A percentile compares a stretch with the other conserved stretches of the same genome.
Conservation (phyloP, 768 basidiomycete species). For the Podaxis sp. region DNA sequence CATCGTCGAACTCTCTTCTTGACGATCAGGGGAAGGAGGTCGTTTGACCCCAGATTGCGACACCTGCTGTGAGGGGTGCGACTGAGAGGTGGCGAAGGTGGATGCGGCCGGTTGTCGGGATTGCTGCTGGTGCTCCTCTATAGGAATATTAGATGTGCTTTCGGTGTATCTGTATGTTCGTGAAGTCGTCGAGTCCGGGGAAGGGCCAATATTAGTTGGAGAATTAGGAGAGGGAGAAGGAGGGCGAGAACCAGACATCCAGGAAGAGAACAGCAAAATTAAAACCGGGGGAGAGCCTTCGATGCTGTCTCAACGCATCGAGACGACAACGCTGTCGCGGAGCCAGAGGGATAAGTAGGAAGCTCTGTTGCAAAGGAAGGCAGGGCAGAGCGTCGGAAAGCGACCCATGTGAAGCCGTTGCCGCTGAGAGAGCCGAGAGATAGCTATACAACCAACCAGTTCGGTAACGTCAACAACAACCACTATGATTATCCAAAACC, state of each 20-base stretch:
- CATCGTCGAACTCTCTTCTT: conserved; percentile 36
- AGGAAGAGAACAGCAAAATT: conserved; percentile 35
- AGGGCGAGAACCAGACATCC: conserved; percentile 52
- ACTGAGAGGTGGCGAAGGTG: conserved; percentile 27
- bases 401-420: conserved; percentile 14
- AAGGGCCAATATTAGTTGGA: conserved; percentile 35
- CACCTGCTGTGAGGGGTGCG: conserved; percentile 24
- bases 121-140: conserved; percentile 2
- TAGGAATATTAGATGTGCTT: conserved; percentile 27
- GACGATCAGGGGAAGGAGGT: conserved; percentile 24
- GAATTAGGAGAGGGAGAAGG: conserved; percentile 44
- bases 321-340: conserved; percentile 23
- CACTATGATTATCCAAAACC: conserved; percentile 7
- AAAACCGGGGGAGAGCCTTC: conserved; percentile 31
- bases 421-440: conserved; percentile 15
- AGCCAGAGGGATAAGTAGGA: conserved; percentile 22
- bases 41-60: conserved; percentile 9
- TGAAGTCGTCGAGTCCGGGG: conserved; percentile 39
- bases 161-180: conserved; percentile 41
- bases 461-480: conserved; percentile 16
- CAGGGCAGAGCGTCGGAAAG: conserved; percentile 21
- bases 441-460: conserved; percentile 8
- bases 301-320: conserved; percentile 46
- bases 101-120: conserved; percentile 5
- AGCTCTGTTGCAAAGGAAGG: conserved; percentile 23